Base-by-base conservation (phyloP, 805 yeast species). In the Cyberlindnera maritima region DNA sequence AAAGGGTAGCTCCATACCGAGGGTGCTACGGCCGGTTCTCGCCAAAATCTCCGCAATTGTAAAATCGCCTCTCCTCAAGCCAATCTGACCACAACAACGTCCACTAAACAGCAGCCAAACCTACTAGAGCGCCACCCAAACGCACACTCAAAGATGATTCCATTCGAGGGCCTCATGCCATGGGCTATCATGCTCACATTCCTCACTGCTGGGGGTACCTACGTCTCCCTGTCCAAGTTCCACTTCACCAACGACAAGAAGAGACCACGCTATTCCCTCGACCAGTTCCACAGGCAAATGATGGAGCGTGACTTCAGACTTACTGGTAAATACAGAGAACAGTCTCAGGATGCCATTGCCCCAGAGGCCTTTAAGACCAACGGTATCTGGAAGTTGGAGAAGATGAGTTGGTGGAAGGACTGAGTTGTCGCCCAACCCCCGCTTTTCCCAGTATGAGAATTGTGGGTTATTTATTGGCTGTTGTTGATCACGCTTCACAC, bases 291-390 rank as follows among this genome's bases (percentile, higher is more conserved):
- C 56, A 59, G 66, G 44, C 68, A 63, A 64, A 66, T 63, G 65
- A 70, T 87, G 68, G 84, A 83, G 54, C 75, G 96, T 60, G 96
- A 88, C 65, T 72, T 76, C 61, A 74, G 92, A 54, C 70, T 88
- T 59, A 88, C 96, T 11, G 96, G 96, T 21, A 72, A 75, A 36
- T 73, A 69, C 59, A 75, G 96, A 61, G 91, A 83, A 33, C 92
- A 86, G 63, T 64, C 75, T 41, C 81, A 79, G 53, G 76, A 72
- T 36, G 77, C 90, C 7, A 68, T 75, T 35, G 96, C 95, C 4
- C 89, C 90, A 33, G 91, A 84, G 50, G 76, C 74, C 28, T 88
- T 88, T 75, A 85, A 83, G 69, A 81, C 87, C n/a, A 81, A 77
- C 62, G 76, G 86, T n/a, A 55, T 56, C 40, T 61, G 64, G 61